Conservation (phyloP, 2,329 filamentous ascomycete genomes). For the Xylariaceae sp. region DNA sequence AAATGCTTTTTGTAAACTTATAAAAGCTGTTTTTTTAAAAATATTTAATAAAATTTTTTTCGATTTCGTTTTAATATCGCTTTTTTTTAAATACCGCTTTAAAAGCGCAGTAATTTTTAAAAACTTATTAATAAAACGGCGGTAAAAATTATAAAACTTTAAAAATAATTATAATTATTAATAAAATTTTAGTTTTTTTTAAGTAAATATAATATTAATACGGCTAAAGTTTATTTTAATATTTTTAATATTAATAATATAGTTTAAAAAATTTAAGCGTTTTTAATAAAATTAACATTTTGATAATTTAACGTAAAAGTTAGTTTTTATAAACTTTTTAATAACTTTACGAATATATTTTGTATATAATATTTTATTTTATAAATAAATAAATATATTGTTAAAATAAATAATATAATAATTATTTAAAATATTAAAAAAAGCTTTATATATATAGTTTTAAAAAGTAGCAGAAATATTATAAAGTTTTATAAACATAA, state of each 20-base stretch:
- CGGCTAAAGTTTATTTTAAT: slow-evolving; percentile 2
- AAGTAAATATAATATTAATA: not conserved
- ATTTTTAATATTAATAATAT: slow-evolving; percentile 1
- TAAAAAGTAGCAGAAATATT: slow-evolving; percentile 5
- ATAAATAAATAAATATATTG: slow-evolving; percentile 9
- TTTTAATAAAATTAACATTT: slow-evolving; percentile 13
- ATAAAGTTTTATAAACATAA: slow-evolving; percentile 8
- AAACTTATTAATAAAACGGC: slow-evolving; percentile 15
- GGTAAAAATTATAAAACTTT: slow-evolving; percentile 16
- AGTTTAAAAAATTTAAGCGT: slow-evolving; percentile 6
- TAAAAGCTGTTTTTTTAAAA: not conserved
- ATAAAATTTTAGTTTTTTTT: slow-evolving; percentile 1
- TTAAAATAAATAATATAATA: slow-evolving; percentile 7
- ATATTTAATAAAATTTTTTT: slow-evolving; percentile 7
- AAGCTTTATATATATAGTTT: slow-evolving; percentile 6
- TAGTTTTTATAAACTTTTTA: slow-evolving; percentile 4
- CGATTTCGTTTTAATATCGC: slow-evolving; percentile 5
- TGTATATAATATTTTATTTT: slow-evolving; percentile 5
- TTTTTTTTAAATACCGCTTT: not conserved
- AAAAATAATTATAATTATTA: slow-evolving; percentile 5
- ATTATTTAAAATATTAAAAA: slow-evolving; percentile 9
- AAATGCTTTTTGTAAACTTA: not conserved
- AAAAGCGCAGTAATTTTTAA: slow-evolving; percentile 1
- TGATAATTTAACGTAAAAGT: slow-evolving; percentile 4
- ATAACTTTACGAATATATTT: slow-evolving; percentile 11